These are phyloP conservation scores for Jacaranda copaia DNA, from an alignment of 257 asterid genomes.

Conservation along the genomic window DNA sequence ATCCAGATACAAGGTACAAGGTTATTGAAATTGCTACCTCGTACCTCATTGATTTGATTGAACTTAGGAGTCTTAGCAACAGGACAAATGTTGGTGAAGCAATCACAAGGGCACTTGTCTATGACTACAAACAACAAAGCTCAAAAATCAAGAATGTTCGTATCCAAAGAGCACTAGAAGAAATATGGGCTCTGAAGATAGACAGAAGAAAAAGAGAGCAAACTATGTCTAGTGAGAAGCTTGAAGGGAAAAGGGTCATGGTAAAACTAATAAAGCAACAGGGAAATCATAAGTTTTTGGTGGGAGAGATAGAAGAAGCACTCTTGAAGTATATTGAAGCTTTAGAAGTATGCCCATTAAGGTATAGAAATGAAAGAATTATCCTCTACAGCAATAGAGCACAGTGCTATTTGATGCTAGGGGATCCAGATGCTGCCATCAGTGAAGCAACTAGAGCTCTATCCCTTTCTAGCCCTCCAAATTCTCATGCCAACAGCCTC, in stretches of 20 bases:
- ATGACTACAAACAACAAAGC: conserved; percentile 41
- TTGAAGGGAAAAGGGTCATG: conserved; percentile 48
- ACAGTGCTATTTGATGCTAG: conserved; percentile 56
- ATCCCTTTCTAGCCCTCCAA: conserved; percentile 72
- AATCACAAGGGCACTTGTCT: conserved; percentile 55
- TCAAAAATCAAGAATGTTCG: conserved; percentile 41
- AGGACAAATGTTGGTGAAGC: conserved; percentile 62
- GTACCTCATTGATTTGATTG: conserved; percentile 68
- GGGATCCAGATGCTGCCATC: conserved; percentile 63
- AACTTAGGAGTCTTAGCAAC: conserved; percentile 60
- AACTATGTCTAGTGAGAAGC: conserved; percentile 49
- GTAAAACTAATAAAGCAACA: conserved; percentile 54
- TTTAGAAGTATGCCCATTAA: conserved; percentile 65
- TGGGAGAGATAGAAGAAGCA: conserved; percentile 69
- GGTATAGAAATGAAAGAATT: conserved; percentile 61
- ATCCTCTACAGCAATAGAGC: conserved; percentile 69
- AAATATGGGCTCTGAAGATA: conserved; percentile 50
- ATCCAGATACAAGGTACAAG: conserved; percentile 58
- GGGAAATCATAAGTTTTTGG: conserved; percentile 53
- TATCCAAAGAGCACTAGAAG: conserved; percentile 45
- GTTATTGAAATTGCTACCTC: conserved; percentile 41
- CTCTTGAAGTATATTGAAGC: conserved; percentile 57
- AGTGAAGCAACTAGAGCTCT: conserved; percentile 86
- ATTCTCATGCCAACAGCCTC: conserved; percentile 71
- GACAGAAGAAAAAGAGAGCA: conserved; percentile 50